Base-by-base conservation (phyloP, 352 stramenopile species). In the Globisporangium middletonii region DNA sequence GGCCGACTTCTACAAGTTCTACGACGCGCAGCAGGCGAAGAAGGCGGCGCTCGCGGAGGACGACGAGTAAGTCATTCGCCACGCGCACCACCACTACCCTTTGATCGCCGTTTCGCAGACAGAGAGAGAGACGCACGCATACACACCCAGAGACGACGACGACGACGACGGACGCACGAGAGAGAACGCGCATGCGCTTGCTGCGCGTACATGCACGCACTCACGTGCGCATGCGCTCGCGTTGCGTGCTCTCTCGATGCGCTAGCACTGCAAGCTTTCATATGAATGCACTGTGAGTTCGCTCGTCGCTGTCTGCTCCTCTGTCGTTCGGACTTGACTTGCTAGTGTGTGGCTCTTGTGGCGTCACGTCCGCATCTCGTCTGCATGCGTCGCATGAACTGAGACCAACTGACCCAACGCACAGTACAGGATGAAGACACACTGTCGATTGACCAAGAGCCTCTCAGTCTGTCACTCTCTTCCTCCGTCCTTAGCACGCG, bases 1-100 rank as follows among this genome's bases (percentile, higher is more conserved):
- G 63, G 74, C 74, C 63, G 59, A 64, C 60, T 94, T 76, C 75
- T 94, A 94, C 76, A 86, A 88, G 77, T 87, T 76, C 66, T 80
- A 90, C 68, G 79, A 92, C 59, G 62, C 63, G 52, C 76, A 89
- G 66, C 69, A 92, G 68, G 61, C 69, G 53, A 83, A 84, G 68
- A 90, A 87, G 78, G 69, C 66, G 35, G 55, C 69, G 27, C 19
- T 68, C 13, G 53, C 68, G 57, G 69, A 81, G 57, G 67, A 82
- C 62, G 69, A 60, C 47, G 55, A 60, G 51, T 63, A 63, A 63
- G 19, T 50, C 26, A 26, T 23, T 23, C 23, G 23, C n/a, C 18
- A 26, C 42, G 42, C 4, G 13, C 16, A 1, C 7, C 44, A 12
- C 5, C 44, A 15, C n/a, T 27, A n/a, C 44, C 1, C 4, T 15